Evolutionary conservation across 2,329 filamentous ascomycete genomes (phyloP), one percentile per base, ranked within the genome.

Genomic region (Tolypocladium ovalisporum): DNA sequence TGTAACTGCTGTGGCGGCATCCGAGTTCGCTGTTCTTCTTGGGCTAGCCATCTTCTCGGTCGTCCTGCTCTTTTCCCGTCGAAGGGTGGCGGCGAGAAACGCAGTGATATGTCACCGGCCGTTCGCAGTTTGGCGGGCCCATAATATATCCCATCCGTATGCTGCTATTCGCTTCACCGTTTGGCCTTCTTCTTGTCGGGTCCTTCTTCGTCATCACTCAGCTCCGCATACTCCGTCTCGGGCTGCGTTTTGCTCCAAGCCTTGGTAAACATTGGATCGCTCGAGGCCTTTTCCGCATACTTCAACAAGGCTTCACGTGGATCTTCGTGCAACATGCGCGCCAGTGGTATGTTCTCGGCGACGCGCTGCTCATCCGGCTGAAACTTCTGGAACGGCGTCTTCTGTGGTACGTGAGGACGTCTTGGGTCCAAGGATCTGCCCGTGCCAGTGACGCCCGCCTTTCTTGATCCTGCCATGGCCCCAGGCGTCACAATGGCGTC

Each of bases 241-340:
- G 94, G 94, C 74, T 97, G 93, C 40, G 91, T 97, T 64, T 87
- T 81, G 68, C 88, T 88, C 89, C 91, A 99, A 19, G 92, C 94
- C 63, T 89, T 90, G 35, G 94, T 99, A 68, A 97, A 99, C 65
- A 96, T 81, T 0, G 92, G 93, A 69, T 97, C 92, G 69, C 90
- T 93, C 73, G 96, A 85, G 15, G 92, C 91, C 68, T 95, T 87
- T 57, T 96, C 90, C 40, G 91, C 93, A 77, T 97, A 99, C 75
- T 95, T 97, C 59, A 99, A 75, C 67, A 99, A 75, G 52, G 94
- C 94, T 73, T 96, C 94, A 62, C 94, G 80, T 0, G 94, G 94
- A 75, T 99, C 94, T 71, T 99, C 94, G 71, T 99, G 92, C 53
- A 96, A 80, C 90, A 99, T 96, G 61, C 84, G 86, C 61, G 90